Base-by-base conservation (phyloP, 371 early-diverging fungal genomes). In the Haplosporangium sp. region DNA sequence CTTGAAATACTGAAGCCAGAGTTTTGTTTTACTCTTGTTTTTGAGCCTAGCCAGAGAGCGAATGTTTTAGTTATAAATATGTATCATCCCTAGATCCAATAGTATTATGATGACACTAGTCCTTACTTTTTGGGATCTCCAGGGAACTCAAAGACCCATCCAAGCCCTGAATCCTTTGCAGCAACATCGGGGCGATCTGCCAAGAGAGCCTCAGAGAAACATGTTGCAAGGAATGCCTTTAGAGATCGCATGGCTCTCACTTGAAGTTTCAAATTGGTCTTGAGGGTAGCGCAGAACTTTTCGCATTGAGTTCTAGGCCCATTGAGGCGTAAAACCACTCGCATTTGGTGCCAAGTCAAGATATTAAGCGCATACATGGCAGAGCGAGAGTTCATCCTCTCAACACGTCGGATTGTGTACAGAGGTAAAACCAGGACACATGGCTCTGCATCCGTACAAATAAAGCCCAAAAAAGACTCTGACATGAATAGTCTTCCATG, bases 351-450 rank as follows among this genome's bases (percentile, higher is more conserved):
- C 90, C 90, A 91, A 20, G 89, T 91, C 52, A 88, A 78, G 40
- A 91, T 85, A 39, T 86, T 88, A 44, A 92, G 78, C 13, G 88
- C 76, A 61, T 84, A 86, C 42, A 82, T 64, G 48, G 84, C 81
- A 2, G 81, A 58, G 19, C 84, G 77, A 7, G 87, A 76, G 67
- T 86, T 88, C 65, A 94, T 83, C 42, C 94, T 87, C 77, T 98
- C 98, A 1, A 98, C 96, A 6, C 96, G 88, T 59, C 96, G 94
- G 53, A 98, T 89, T 11, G 96, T 94, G 73, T 91, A 96, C 53
- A 97, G 89, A 7, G 97, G 99, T 38, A 98, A 83, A 0, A 92
- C 92, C 19, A 94, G 75, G 50, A 92, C 88, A 68, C 93, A 92
- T 48, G 84, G 85, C 8, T 86, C 72, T 53, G 81, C 82, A 39